Evolutionary conservation across 306 rosid genomes (phyloP).

Genomic region (Dicorynia guianensis): DNA sequence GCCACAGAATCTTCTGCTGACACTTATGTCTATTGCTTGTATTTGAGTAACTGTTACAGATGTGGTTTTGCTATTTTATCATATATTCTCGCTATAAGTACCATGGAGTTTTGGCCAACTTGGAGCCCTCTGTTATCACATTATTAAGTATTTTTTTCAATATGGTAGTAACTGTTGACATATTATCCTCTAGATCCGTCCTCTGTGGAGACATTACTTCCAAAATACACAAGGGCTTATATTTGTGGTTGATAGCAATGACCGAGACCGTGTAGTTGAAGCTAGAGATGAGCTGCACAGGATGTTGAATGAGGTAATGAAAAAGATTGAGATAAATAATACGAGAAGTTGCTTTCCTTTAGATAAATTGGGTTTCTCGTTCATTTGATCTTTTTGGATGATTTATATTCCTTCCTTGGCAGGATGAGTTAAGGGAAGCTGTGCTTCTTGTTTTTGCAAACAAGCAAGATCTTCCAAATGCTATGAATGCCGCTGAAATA

Average conservation of each 20-base stretch:
- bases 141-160: not conserved
- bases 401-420: slow-evolving; percentile 36
- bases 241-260: slow-evolving; percentile 94
- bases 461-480: slow-evolving; percentile 95
- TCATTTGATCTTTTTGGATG: slow-evolving; percentile 11
- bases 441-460: slow-evolving; percentile 89
- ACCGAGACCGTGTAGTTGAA: slow-evolving; percentile 85
- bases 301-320: slow-evolving; percentile 80
- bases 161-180: slow-evolving; percentile 4
- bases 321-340: slow-evolving; percentile 6
- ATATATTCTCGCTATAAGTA: not conserved
- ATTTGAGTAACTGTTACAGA: not conserved
- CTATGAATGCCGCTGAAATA: slow-evolving; percentile 92
- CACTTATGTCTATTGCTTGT: slow-evolving; percentile 1
- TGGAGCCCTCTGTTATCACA: not conserved
- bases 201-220: slow-evolving; percentile 94
- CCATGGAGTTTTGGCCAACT: slow-evolving; percentile 6
- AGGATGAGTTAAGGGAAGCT: slow-evolving; percentile 91
- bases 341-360: not conserved
- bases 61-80: slow-evolving; percentile 24
- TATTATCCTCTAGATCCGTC: slow-evolving; percentile 70
- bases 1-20: slow-evolving; percentile 20
- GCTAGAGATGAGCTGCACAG: slow-evolving; percentile 93
- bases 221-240: slow-evolving; percentile 72
- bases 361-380: slow-evolving; percentile 15